phyloP scores from a whole-genome alignment of 2,329 filamentous ascomycete species.

The Neofusicoccum sp. region DNA sequence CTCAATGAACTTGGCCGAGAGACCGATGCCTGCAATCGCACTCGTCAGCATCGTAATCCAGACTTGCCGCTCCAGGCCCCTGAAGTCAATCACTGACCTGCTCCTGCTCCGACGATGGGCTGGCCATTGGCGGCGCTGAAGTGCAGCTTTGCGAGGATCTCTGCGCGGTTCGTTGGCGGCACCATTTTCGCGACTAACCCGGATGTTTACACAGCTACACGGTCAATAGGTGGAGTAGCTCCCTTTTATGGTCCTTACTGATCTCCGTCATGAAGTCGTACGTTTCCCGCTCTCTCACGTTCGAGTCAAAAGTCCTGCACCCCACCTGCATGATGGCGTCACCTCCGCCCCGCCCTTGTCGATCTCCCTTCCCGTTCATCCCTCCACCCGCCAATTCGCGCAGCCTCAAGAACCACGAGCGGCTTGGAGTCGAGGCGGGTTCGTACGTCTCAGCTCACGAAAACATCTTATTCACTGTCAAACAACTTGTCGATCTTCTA shows the following conservation, averaged over 20 bases:
- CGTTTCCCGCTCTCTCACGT: not conserved
- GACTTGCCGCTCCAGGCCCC: not conserved
- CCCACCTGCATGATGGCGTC: slow-evolving; percentile 17
- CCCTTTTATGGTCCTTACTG: not conserved
- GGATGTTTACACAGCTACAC: slow-evolving; percentile 9
- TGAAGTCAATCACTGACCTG: slow-evolving; percentile 41
- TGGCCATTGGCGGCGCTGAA: slow-evolving; percentile 58
- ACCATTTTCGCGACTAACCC: slow-evolving; percentile 46
- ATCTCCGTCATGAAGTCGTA: not conserved
- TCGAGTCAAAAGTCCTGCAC: slow-evolving; percentile 2
- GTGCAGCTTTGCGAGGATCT: slow-evolving; percentile 60
- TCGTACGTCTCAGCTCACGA: not conserved
- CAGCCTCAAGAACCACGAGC: not conserved
- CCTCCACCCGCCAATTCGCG: not conserved
- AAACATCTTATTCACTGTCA: not conserved
- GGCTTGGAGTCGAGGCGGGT: not conserved
- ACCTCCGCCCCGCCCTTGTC: slow-evolving; percentile 12
- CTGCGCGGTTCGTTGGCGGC: slow-evolving; percentile 58
- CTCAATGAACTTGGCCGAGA: slow-evolving; percentile 72
- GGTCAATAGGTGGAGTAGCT: not conserved
- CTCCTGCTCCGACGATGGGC: slow-evolving; percentile 69
- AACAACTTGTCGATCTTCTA: not conserved
- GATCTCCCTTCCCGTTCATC: slow-evolving; percentile 14
- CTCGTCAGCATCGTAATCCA: not conserved
- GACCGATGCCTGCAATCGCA: slow-evolving; percentile 58